Base-by-base conservation (phyloP, 2,329 filamentous ascomycete species). In the Alternaria sp. region DNA sequence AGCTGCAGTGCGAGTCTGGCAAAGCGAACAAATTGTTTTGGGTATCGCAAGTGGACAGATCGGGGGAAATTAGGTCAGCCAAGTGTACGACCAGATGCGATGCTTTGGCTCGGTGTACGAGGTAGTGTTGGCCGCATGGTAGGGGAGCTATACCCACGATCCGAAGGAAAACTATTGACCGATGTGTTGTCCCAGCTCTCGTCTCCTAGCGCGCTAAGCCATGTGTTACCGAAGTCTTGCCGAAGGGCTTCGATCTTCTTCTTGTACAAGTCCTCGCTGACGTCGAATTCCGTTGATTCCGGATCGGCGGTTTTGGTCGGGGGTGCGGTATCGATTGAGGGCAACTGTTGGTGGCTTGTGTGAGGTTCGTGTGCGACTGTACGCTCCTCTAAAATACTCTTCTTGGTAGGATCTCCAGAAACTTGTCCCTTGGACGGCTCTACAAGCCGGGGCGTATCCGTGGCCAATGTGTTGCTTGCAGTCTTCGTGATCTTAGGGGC, bases 241-340 rank as follows among this genome's bases (percentile, higher is more conserved):
- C 93, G 90, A 57, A 97, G 82, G 4, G 91, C 89, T 79, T 97
- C 93, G 58, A 98, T 91, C 79, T 96, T 96, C 77, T 92, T 92
- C 61, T 91, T 89, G 80, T 97, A 98, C 8, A 92, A 83, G 73
- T 96, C 92, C 57, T 91, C 91, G 62, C 88, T 87, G 46, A 88
- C 82, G 63, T 89, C 88, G 87, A 90, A 92, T 62, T 91, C 86
- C 57, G 65, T 52, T 64, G 64, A 63, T 13, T 69, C 68, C 46
- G 64, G 26, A 30, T 68, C 63, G 0, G 65, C 52, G 6, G 66
- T 59, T 52, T 72, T 75, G 57, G 64, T 58, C 12, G 68, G 59
- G 17, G 77, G 55, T 3, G 69, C 68, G 1, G 76, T 79, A 47
- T 79, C 74, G 32, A 80, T 69, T 10, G 73, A 74, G 21, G 76